Evolutionary conservation across 225 moss, liverwort and hornwort genomes (phyloP).

Genomic region (Physcomitrellopsis africana): DNA sequence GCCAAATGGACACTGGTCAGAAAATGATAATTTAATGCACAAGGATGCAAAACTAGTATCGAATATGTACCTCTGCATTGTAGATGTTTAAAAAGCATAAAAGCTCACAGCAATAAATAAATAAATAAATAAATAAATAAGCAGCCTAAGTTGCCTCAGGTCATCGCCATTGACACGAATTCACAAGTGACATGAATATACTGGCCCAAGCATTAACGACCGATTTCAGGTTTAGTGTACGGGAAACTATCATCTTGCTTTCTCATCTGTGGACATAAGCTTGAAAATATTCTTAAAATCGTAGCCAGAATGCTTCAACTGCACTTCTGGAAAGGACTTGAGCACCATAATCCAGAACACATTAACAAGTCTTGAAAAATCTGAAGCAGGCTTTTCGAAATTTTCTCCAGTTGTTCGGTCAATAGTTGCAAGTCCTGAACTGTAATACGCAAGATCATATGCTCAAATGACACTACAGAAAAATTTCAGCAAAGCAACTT

Average conservation of each 20-base stretch:
- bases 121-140: not conserved
- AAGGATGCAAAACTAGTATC: conserved; percentile 6
- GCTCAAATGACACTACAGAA: conserved; percentile 1
- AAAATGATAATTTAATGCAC: conserved; percentile 24
- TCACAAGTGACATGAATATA: not conserved
- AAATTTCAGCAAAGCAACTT: conserved; percentile 1
- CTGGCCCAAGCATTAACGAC: not conserved
- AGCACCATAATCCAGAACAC: conserved; percentile 71
- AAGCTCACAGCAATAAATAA: not conserved
- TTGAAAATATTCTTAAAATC: conserved; percentile 44
- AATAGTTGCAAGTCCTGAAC: conserved; percentile 43
- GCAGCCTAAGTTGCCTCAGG: conserved; percentile 7
- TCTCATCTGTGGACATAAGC: conserved; percentile 6
- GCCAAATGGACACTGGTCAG: conserved; percentile 76
- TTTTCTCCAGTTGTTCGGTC: conserved; percentile 39
- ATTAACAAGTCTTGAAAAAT: conserved; percentile 61
- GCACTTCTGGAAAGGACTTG: conserved; percentile 73
- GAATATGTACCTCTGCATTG: conserved; percentile 4
- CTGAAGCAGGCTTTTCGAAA: conserved; percentile 48
- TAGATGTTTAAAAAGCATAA: not conserved
- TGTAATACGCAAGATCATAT: not conserved
- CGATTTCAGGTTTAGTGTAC: conserved; percentile 4
- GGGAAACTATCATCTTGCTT: not conserved
- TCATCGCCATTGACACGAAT: too few relatives aligned
- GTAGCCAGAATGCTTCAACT: conserved; percentile 84